Conservation (phyloP, 331 rosid species). For the Spiraea crenata region DNA sequence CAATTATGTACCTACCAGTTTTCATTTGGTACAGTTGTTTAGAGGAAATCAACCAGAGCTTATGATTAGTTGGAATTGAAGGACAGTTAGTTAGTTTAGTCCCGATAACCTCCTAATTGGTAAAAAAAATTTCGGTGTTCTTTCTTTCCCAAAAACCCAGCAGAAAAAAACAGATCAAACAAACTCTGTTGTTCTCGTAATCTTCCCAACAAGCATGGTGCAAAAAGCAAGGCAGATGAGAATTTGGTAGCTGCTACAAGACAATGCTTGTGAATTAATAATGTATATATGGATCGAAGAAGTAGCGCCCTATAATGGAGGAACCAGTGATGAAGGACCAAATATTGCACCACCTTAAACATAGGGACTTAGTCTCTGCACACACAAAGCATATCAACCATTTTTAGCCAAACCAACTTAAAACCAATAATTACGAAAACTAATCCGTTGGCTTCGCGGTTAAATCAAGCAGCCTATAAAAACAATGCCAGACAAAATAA, state of each 20-base stretch:
- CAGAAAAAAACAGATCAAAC: neutral
- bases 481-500: slow-evolving; percentile 16
- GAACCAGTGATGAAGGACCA: neutral
- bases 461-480: neutral
- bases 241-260: slow-evolving; percentile 9
- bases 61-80: neutral
- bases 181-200: neutral
- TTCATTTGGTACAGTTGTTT: too few species aligned
- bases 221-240: neutral
- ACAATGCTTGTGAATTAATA: neutral
- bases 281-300: neutral
- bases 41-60: neutral
- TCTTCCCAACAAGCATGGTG: neutral
- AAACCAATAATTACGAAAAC: slow-evolving; percentile 14
- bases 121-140: neutral
- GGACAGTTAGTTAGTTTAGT: neutral
- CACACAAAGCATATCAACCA: slow-evolving; percentile 33
- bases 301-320: slow-evolving; percentile 2
- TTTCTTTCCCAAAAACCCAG: neutral
- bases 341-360: neutral
- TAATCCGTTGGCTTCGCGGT: neutral
- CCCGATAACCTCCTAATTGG: neutral
- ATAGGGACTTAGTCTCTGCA: neutral
- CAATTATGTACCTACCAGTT: too few species aligned
- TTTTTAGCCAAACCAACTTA: slow-evolving; percentile 33